A percentile compares a stretch with the other conserved stretches of the same genome.
Conservation (phyloP, 129 eudicot species). For the Sambucus nigra region DNA sequence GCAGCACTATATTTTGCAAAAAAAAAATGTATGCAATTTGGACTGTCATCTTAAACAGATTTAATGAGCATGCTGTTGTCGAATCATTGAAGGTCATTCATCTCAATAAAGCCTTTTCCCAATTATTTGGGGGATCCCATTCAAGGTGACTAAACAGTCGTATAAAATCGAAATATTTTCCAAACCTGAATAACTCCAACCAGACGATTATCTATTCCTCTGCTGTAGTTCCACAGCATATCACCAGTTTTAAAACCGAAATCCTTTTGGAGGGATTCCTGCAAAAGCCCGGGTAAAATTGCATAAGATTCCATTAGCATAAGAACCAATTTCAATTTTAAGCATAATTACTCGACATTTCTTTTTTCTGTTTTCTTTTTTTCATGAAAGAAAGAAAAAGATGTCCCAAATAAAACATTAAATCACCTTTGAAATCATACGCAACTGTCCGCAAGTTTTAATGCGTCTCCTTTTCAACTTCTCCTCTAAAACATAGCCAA, state of each 20-base stretch:
- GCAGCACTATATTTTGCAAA: too few relatives aligned
- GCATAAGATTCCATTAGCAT: neutral
- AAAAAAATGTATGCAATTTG: neutral
- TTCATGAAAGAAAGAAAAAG: neutral
- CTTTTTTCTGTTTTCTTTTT: too few relatives aligned
- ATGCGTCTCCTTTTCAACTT: constrained; percentile 60
- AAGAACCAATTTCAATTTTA: neutral
- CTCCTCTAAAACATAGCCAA: constrained; percentile 82
- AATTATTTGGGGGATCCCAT: too few relatives aligned
- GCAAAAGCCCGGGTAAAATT: constrained; percentile 15
- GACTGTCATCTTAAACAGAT: neutral
- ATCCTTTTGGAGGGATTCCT: constrained; percentile 92
- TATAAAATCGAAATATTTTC: neutral
- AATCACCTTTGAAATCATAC: constrained; percentile 25
- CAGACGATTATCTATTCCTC: constrained; percentile 71
- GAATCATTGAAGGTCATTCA: neutral
- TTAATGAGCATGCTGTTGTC: neutral
- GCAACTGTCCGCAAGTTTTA: constrained; percentile 75
- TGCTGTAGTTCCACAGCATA: constrained; percentile 80
- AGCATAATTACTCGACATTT: neutral
- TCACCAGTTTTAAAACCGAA: constrained; percentile 92
- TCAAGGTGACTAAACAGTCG: neutral
- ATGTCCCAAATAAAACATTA: neutral
- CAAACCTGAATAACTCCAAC: constrained; percentile 85
- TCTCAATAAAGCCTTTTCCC: too few relatives aligned